Evolutionary conservation across 371 early-diverging fungal species (phyloP), one percentile per base, ranked within the genome.

Genomic region (Choanephora cucurbitarum): DNA sequence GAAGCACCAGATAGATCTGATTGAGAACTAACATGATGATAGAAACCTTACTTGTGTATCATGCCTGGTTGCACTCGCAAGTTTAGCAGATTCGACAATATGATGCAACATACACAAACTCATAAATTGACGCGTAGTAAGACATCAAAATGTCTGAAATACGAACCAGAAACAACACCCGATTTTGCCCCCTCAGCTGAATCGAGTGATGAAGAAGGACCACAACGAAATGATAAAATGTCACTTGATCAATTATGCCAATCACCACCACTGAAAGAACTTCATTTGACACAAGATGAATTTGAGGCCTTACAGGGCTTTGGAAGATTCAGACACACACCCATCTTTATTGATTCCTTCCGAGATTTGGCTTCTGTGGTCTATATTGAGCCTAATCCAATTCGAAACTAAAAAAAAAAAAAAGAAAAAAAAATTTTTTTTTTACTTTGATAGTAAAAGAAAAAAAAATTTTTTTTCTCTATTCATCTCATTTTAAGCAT

Each of bases 41-140:
- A 74, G 66, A 83, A 83, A 63, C 84, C 84, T 5, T 83, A 78
- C 64, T 73, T 72, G 55, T 83, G 84, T 59, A 70, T 83, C 45
- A 75, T 81, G n/a, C 70, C 77, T 14, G 80, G 76, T n/a, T 83
- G 84, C 42, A 74, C 70, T 40, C 69, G 84, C 40, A 78, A 68
- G 28, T 83, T 83, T 49, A 83, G 84, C 53, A 79, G 84, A 0
- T 81, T 79, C 44, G 84, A 83, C 62, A 83, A 83, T 58, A 83
- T 83, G 84, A 83, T 83, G 67, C 84, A 83, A 49, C 84, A 83
- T 53, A 83, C 81, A 8, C 81, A 81, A 28, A 83, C 81, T 0
- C 84, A 83, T 49, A 41, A 55, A 49, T 18, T 40, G 17, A 43
- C 54, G 33, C 64, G 64, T 58, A 55, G 39, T 18, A 54, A 55